phyloP scores from a whole-genome alignment of 768 basidiomycete species.

The Podaxis carcinomalis region DNA sequence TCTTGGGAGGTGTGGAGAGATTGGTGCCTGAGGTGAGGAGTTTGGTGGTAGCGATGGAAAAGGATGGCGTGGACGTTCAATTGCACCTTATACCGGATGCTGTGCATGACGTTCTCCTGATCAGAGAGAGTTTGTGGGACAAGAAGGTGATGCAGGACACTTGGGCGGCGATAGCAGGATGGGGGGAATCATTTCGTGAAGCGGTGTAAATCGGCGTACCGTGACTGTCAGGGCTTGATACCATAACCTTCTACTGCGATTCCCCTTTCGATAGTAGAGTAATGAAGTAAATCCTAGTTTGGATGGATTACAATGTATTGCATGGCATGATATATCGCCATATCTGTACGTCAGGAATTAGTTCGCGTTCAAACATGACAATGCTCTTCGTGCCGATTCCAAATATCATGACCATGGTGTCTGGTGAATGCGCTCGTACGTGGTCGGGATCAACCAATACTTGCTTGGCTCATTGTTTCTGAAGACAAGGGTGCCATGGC shows the following conservation, averaged over 20 bases:
- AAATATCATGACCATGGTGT: background rate
- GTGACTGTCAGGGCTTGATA: too few relatives aligned
- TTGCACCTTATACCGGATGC: slow-evolving; percentile 33
- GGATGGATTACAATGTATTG: background rate
- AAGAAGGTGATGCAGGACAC: slow-evolving; percentile 28
- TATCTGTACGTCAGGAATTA: background rate
- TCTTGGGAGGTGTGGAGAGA: slow-evolving; percentile 49
- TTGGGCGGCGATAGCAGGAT: slow-evolving; percentile 32
- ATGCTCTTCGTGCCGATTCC: background rate
- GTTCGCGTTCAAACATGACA: background rate
- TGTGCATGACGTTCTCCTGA: slow-evolving; percentile 42
- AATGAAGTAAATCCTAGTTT: background rate
- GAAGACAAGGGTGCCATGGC: background rate
- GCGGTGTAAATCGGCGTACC: background rate
- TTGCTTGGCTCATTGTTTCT: background rate
- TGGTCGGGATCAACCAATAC: background rate
- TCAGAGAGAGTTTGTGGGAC: slow-evolving; percentile 43
- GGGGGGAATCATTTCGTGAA: slow-evolving; percentile 18
- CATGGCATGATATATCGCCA: background rate
- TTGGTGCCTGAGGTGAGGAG: slow-evolving; percentile 43
- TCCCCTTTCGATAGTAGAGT: too few relatives aligned
- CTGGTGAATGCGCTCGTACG: background rate
- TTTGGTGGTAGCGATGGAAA: slow-evolving; percentile 34
- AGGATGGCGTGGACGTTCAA: slow-evolving; percentile 31
- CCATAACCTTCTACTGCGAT: too few relatives aligned